Conservation (phyloP, 2,329 filamentous ascomycete species). For the Moelleriella libera region DNA sequence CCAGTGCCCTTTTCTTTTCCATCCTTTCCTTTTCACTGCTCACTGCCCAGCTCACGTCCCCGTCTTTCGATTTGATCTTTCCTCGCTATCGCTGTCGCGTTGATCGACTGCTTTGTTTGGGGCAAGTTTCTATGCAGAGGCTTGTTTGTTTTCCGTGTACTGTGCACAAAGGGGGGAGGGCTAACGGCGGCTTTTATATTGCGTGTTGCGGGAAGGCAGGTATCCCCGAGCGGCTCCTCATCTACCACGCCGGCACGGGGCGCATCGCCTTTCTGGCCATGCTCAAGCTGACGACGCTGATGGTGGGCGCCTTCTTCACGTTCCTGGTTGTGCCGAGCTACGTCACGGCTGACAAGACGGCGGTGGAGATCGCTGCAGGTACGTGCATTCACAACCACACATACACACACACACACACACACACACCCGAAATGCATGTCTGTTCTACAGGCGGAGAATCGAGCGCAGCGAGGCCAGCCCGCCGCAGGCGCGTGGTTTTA, state of each 20-base stretch:
- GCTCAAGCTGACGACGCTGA: conserved; percentile 56
- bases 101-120: too few relatives aligned
- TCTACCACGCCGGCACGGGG: conserved; percentile 62
- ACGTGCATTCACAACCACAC: conserved; percentile 9
- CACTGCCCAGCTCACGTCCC: too few relatives aligned
- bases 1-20: too few relatives aligned
- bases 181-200: neutral
- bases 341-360: conserved; percentile 23
- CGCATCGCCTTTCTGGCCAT: conserved; percentile 55
- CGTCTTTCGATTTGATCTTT: too few relatives aligned
- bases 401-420: too few relatives aligned
- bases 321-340: conserved; percentile 49
- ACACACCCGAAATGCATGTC: neutral
- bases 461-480: too few relatives aligned
- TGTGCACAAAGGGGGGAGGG: neutral
- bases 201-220: conserved; percentile 14
- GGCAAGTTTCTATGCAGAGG: too few relatives aligned
- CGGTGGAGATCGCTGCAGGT: conserved; percentile 22
- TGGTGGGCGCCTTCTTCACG: conserved; percentile 52
- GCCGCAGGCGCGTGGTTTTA: too few relatives aligned
- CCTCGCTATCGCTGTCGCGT: too few relatives aligned
- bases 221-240: conserved; percentile 45
- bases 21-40: too few relatives aligned
- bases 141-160: neutral
- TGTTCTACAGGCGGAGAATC: too few relatives aligned